Conservation (phyloP, 2,329 filamentous ascomycete species). For the Trichoderma sp. region DNA sequence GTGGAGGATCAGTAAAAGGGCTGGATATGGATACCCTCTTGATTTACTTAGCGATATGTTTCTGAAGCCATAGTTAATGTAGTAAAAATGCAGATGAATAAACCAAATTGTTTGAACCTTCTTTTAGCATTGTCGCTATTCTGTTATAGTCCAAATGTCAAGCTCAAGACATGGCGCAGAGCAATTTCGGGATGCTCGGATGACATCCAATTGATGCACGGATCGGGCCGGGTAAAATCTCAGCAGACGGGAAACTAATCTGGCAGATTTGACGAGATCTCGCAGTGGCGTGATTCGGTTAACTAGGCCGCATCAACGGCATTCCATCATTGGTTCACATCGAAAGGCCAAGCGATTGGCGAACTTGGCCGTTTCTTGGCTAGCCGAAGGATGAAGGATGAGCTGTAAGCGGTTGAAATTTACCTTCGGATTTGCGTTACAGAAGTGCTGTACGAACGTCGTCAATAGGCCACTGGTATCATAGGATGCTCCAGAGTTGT, state of each 20-base stretch:
- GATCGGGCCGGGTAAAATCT: neutral
- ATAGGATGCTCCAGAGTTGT: neutral
- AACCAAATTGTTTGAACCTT: neutral
- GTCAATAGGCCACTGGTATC: neutral
- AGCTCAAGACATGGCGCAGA: neutral
- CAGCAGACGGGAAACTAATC: neutral
- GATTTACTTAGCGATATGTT: neutral
- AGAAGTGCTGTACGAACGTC: neutral
- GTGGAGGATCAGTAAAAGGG: slow-evolving; percentile 17
- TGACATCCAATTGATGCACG: neutral
- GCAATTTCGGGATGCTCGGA: neutral
- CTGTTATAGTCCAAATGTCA: too few species aligned
- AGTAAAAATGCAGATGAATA: neutral
- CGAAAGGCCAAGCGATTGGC: neutral
- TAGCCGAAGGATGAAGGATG: neutral
- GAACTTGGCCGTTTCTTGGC: neutral
- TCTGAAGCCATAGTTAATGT: neutral
- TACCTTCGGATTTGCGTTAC: neutral
- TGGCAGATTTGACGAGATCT: neutral
- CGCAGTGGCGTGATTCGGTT: neutral
- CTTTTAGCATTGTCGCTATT: neutral
- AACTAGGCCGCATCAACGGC: neutral
- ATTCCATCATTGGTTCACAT: neutral
- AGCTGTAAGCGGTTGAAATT: too few species aligned
- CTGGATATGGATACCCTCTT: neutral